Conservation (phyloP, 208 protist species). For the Trypanosoma brucei region DNA sequence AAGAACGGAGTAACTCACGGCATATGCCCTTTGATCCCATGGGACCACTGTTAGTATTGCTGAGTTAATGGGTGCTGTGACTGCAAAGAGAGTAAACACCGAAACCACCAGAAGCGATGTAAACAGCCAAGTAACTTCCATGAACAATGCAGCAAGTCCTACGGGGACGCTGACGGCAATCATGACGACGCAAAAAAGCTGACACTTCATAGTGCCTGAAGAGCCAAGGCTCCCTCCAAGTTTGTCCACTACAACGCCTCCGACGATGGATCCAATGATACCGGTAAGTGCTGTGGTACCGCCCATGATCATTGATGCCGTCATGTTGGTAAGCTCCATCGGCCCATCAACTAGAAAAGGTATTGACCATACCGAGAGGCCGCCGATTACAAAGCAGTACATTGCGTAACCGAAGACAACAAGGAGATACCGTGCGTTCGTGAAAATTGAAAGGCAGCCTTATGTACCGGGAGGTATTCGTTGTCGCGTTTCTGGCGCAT, state of each 20-base stretch:
- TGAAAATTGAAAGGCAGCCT: conserved; percentile 36
- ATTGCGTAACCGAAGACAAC: conserved; percentile 69
- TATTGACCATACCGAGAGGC: conserved; percentile 76
- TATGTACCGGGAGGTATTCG: conserved; percentile 23
- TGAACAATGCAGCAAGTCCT: conserved; percentile 39
- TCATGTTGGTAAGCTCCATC: conserved; percentile 31
- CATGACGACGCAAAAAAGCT: conserved; percentile 47
- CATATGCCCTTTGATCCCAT: conserved; percentile 63
- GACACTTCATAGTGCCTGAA: conserved; percentile 42
- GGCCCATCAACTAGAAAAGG: conserved; percentile 68
- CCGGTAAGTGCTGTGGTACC: conserved; percentile 53
- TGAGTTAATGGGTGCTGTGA: conserved; percentile 80
- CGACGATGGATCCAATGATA: conserved; percentile 58
- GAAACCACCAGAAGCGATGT: conserved; percentile 32
- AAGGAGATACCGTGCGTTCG: conserved; percentile 59
- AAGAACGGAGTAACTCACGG: conserved; percentile 82
- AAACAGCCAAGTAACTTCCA: conserved; percentile 29
- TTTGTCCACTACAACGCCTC: conserved; percentile 59
- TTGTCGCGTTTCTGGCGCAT: conserved; percentile 9
- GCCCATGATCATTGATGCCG: conserved; percentile 54
- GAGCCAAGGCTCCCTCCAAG: conserved; percentile 51
- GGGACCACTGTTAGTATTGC: conserved; percentile 63
- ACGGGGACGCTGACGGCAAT: conserved; percentile 42
- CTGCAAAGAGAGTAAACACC: conserved; percentile 62
- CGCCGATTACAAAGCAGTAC: conserved; percentile 85